Evolutionary conservation across 768 basidiomycete species (phyloP).

Genomic region (Lepiota brunneoincarnata): DNA sequence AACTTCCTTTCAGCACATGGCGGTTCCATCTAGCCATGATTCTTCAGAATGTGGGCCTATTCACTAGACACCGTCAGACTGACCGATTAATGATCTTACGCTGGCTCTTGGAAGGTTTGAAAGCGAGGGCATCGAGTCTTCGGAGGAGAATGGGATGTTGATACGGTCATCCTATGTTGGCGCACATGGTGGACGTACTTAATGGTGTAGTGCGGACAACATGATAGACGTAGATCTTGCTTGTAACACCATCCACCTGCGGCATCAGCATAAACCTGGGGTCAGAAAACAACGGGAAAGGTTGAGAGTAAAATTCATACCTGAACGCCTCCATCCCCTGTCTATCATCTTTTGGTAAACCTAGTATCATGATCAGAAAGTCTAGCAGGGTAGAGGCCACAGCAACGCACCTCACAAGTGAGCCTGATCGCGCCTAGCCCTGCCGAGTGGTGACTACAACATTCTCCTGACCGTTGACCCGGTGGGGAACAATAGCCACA

Average conservation of each 20-base stretch:
- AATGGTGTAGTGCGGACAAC: constrained; percentile 95
- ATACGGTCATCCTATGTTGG: neutral
- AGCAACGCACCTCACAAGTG: constrained; percentile 45
- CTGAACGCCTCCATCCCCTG: constrained; percentile 82
- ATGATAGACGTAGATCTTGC: constrained; percentile 76
- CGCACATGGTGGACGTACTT: constrained; percentile 44
- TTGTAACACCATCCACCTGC: constrained; percentile 77
- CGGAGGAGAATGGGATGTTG: constrained; percentile 1
- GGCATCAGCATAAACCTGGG: neutral
- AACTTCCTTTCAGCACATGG: constrained; percentile 49
- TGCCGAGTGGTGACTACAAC: constrained; percentile 46
- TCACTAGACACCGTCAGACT: constrained; percentile 7
- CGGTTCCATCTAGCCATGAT: constrained; percentile 62
- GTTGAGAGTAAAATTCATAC: constrained; percentile 23
- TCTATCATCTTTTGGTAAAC: constrained; percentile 82
- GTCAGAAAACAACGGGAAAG: neutral
- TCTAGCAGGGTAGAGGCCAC: neutral
- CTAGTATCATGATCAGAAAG: constrained; percentile 30
- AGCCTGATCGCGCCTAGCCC: constrained; percentile 48
- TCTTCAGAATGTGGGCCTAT: neutral
- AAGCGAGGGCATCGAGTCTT: constrained; percentile 65
- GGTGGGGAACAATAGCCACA: constrained; percentile 71
- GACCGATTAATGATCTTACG: constrained; percentile 74
- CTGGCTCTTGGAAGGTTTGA: constrained; percentile 72
- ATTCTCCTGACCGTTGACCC: constrained; percentile 39